Evolutionary conservation across 2,329 filamentous ascomycete genomes (phyloP), one percentile per base, ranked within the genome.

Genomic region (Curvularia sp.): DNA sequence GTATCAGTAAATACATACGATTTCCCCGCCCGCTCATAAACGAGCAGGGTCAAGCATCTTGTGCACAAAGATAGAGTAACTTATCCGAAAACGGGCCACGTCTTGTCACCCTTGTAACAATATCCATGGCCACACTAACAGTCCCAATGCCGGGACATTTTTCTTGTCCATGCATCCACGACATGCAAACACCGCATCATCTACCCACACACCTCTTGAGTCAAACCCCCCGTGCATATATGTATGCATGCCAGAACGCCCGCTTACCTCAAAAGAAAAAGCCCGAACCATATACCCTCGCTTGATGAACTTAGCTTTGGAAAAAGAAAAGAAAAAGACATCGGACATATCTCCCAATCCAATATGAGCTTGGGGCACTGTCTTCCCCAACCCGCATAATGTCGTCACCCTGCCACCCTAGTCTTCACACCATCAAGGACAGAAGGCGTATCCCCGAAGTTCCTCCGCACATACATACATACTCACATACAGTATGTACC

Each of bases 1-100:
- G n/a, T 36, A 53, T 30, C 5, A 27, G 15, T 52, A 53, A 48
- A 54, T 55, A 55, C 52, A 61, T 41, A 49, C 47, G 32, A 55
- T 52, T 38, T 38, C 34, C 49, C 41, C 25, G 34, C 19, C 30
- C 36, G 18, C 28, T 47, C 39, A n/a, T 25, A 34, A 34, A 48
- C 28, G 46, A 23, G 34, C n/a, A 27, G 34, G 15, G 25, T 19
- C n/a, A 15, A 21, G 25, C 47, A 49, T 23, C 5, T 18, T 9
- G 6, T 49, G 47, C 23, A 49, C 23, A n/a, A 28, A 19, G 27
- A 30, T 19, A 18, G 7, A 12, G 21, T 2, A 46, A n/a, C 43
- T 21, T 47, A 8, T 7, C 18, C n/a, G 9, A 34, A 32, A 34
- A 21, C 6, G 27, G 43, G 18, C n/a, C n/a, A 32, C 32, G 18